Percentiles rank a stretch among this genome's conserved stretches.
phyloP scores from a whole-genome alignment of 2,329 filamentous ascomycete species.

The Triangularia verruculosa region DNA sequence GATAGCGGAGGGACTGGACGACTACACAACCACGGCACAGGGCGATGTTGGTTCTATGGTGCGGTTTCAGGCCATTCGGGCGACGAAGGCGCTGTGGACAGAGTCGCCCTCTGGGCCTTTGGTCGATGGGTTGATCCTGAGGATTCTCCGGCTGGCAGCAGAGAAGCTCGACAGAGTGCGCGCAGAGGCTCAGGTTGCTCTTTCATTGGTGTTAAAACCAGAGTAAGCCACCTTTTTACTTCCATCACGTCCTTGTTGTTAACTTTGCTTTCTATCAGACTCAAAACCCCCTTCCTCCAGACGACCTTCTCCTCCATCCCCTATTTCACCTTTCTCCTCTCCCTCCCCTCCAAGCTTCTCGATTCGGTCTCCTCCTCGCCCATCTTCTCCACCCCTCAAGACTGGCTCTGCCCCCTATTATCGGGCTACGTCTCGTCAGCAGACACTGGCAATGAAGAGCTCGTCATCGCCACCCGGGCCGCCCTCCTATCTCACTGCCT shows the following conservation, averaged over 20 bases:
- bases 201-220: constrained; percentile 44
- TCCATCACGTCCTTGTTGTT: background rate
- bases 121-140: constrained; percentile 44
- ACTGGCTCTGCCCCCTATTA: constrained; percentile 54
- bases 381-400: constrained; percentile 31
- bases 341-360: constrained; percentile 40
- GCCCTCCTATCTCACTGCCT: constrained; percentile 59
- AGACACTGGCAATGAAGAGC: constrained; percentile 72
- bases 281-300: constrained; percentile 32
- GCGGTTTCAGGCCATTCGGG: constrained; percentile 74
- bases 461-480: constrained; percentile 65
- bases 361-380: constrained; percentile 36
- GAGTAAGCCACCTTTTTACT: constrained; percentile 39
- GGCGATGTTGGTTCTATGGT: constrained; percentile 90
- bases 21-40: constrained; percentile 86
- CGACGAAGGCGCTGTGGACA: constrained; percentile 62
- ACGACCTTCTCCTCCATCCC: constrained; percentile 55
- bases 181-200: constrained; percentile 56
- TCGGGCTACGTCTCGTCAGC: constrained; percentile 70
- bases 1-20: constrained; percentile 64
- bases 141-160: constrained; percentile 66
- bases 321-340: constrained; percentile 58
- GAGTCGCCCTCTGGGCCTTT: constrained; percentile 30
- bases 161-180: constrained; percentile 92
- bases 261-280: constrained; percentile 1